phyloP scores from a whole-genome alignment of 1,139 yeast genomes.

The Pichia sp. region DNA sequence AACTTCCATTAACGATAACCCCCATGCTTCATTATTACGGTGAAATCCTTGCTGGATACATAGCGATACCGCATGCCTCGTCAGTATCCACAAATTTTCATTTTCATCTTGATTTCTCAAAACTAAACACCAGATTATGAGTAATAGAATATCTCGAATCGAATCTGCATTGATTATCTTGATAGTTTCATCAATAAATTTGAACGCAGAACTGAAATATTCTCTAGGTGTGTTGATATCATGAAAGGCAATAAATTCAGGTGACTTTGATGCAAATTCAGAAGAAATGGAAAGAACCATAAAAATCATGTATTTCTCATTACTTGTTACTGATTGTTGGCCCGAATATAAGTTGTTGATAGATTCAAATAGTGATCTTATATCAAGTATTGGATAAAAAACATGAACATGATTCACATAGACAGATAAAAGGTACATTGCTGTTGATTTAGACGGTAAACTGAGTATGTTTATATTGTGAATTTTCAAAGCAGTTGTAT shows the following conservation, averaged over 20 bases:
- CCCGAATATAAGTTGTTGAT: neutral
- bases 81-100: conserved; percentile 4
- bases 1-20: neutral
- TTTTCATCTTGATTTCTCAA: conserved; percentile 1
- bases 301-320: neutral
- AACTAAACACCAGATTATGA: conserved; percentile 2
- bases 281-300: conserved; percentile 2
- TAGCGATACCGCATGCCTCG: conserved; percentile 1
- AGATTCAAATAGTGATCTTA: neutral
- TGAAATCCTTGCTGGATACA: conserved; percentile 4
- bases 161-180: neutral
- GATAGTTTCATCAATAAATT: neutral
- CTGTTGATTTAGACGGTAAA: neutral
- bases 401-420: conserved; percentile 1
- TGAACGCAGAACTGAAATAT: neutral
- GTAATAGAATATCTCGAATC: conserved; percentile 1
- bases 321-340: neutral
- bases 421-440: neutral
- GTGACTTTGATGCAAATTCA: neutral
- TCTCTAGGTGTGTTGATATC: conserved; percentile 1
- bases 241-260: neutral
- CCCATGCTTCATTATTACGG: conserved; percentile 1
- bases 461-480: neutral
- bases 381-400: conserved; percentile 1
- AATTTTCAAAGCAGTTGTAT: neutral